Evolutionary conservation across 1,284 basidiomycete genomes (phyloP).

Genomic region (Bondarzewia mesenterica): DNA sequence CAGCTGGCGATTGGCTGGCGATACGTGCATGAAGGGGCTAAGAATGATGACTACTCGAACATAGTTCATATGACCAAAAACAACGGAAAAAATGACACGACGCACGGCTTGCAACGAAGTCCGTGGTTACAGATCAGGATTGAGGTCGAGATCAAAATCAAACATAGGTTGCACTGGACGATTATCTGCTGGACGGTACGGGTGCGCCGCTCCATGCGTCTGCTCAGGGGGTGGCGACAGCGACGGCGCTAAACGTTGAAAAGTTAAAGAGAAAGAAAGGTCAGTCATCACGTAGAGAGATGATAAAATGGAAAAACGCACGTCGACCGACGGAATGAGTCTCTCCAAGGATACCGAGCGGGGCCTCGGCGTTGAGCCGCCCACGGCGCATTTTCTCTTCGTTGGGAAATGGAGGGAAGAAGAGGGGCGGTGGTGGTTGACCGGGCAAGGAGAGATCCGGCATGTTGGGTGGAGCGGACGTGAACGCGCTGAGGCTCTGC

Average conservation of each 20-base stretch:
- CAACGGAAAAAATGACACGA: no score
- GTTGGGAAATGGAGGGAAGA: slow-evolving; percentile 81
- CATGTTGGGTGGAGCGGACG: slow-evolving; percentile 79
- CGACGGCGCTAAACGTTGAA: slow-evolving; percentile 36
- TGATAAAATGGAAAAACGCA: slow-evolving; percentile 25
- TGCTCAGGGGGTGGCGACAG: slow-evolving; percentile 45
- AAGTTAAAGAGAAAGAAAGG: background rate
- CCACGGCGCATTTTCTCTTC: slow-evolving; percentile 82
- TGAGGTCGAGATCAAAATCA: slow-evolving; percentile 72
- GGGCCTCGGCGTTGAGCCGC: slow-evolving; percentile 67
- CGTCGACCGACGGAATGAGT: slow-evolving; percentile 70
- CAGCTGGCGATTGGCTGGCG: no score
- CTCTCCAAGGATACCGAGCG: slow-evolving; percentile 67
- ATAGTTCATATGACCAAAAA: no score
- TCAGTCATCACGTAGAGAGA: background rate
- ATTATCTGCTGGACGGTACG: slow-evolving; percentile 59
- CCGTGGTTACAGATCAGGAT: slow-evolving; percentile 54
- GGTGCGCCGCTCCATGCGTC: slow-evolving; percentile 44
- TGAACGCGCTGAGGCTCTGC: slow-evolving; percentile 72
- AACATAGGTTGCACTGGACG: slow-evolving; percentile 53
- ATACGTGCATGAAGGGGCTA: no score
- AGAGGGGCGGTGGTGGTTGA: slow-evolving; percentile 52
- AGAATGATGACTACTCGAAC: no score
- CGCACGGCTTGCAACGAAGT: no score
- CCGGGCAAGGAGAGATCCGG: slow-evolving; percentile 60